Evolutionary conservation across 1,284 basidiomycete species (phyloP).

Genomic region (Puccinia horiana): DNA sequence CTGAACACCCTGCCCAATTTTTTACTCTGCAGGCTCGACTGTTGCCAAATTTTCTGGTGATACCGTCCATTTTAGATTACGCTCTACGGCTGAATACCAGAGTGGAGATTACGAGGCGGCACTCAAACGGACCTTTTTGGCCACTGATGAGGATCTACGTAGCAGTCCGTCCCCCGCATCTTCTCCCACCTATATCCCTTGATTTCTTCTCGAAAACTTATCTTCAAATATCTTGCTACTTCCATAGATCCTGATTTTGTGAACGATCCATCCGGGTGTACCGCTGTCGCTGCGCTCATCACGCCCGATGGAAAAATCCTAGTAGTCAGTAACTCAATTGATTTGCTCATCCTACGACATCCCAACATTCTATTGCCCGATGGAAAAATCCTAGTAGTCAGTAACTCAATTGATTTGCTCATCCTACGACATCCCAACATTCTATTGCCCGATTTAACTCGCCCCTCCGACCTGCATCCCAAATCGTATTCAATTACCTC

Average conservation of each 20-base stretch:
- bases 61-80: slow-evolving; percentile 79
- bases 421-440: background rate
- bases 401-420: background rate
- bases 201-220: background rate
- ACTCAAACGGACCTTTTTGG: slow-evolving; percentile 84
- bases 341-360: background rate
- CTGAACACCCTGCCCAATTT: background rate
- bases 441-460: background rate
- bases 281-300: slow-evolving; percentile 84
- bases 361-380: slow-evolving; percentile 60
- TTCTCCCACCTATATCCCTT: background rate
- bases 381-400: slow-evolving; percentile 65
- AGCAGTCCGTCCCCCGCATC: slow-evolving; percentile 64
- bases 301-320: slow-evolving; percentile 73
- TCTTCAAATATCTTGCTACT: background rate
- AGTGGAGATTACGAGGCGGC: slow-evolving; percentile 72
- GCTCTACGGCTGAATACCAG: slow-evolving; percentile 72
- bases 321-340: slow-evolving; percentile 19
- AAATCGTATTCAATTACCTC: background rate
- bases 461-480: background rate
- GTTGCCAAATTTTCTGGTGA: slow-evolving; percentile 89
- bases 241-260: slow-evolving; percentile 75
- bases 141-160: slow-evolving; percentile 90
- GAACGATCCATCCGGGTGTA: slow-evolving; percentile 93
- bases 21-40: slow-evolving; percentile 67